Evolutionary conservation across 192 early-diverging fungal species (phyloP), one percentile per base, ranked within the genome.

Genomic region (Podila epicladia): DNA sequence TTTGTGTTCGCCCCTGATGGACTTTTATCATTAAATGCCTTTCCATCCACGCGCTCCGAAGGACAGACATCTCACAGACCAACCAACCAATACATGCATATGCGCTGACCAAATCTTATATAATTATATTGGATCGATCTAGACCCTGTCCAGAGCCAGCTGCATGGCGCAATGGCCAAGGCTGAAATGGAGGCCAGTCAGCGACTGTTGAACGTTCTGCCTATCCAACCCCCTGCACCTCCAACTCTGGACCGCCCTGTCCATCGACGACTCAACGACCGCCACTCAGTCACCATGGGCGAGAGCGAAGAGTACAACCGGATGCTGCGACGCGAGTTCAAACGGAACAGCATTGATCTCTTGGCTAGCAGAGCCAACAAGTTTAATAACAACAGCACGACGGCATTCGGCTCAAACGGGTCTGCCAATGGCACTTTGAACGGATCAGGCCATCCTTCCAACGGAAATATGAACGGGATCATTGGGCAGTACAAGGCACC

Each of bases 251-350:
- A 80, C 45, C 50, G 71, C 15, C 80, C 84, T 29, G 60, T 51
- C 64, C 79, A 82, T 38, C 83, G 89, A 41, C 73, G 87, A 31
- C 74, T 90, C 24, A 88, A 87, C 68, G 89, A 91, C 65, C 88
- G 90, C 24, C 88, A 92, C 74, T 87, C 88, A 2, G 79, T 85
- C 48, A 84, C 86, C 59, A 67, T 85, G 13, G 79, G 78, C 5
- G 86, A 85, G 55, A 85, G 79, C 32, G 84, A 87, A 45, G 84
- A 87, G 49, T 85, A 85, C 58, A 84, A 63, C 26, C 62, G 82
- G 24, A 48, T 83, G 51, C 84, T 85, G 58, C 58, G 78, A 9
- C 58, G 71, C 33, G 67, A 80, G 11, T 66, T 69, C 31, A 72
- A 80, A 31, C 50, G 77, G 24, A 80, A 80, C 62, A 80, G 77